These are phyloP conservation scores for Paradendryphiella salina DNA, from an alignment of 2,329 filamentous ascomycete species.

Conservation along the genomic window DNA sequence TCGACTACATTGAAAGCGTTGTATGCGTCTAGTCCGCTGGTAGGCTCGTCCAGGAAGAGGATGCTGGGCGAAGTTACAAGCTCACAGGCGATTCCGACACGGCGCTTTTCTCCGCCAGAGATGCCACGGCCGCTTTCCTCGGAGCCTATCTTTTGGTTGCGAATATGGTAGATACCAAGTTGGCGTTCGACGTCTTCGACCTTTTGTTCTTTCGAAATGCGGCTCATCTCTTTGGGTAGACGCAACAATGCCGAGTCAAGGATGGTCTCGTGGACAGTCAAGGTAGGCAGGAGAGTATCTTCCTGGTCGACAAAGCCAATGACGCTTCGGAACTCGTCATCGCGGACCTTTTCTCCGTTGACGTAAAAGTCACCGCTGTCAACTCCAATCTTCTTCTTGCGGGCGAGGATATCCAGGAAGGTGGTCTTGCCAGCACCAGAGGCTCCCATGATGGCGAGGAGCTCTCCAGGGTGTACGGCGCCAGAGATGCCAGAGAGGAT, in stretches of 20 bases:
- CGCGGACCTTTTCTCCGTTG: slow-evolving; percentile 86
- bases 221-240: slow-evolving; percentile 89
- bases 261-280: slow-evolving; percentile 98
- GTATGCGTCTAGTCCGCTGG: slow-evolving; percentile 91
- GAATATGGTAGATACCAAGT: slow-evolving; percentile 90
- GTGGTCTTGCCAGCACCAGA: slow-evolving; percentile 97
- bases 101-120: slow-evolving; percentile 93
- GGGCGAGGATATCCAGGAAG: slow-evolving; percentile 91
- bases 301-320: slow-evolving; percentile 98
- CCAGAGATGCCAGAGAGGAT: slow-evolving; percentile 82
- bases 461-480: slow-evolving; percentile 89
- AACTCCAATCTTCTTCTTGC: slow-evolving; percentile 91
- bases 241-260: slow-evolving; percentile 89
- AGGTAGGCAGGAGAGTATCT: slow-evolving; percentile 91
- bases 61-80: slow-evolving; percentile 97
- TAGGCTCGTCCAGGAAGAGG: slow-evolving; percentile 94
- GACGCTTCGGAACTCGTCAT: slow-evolving; percentile 85
- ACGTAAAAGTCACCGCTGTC: slow-evolving; percentile 83
- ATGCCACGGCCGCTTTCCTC: slow-evolving; percentile 95
- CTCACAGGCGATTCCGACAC: slow-evolving; percentile 96
- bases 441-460: slow-evolving; percentile 97
- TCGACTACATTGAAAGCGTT: slow-evolving; percentile 99
- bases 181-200: slow-evolving; percentile 94
- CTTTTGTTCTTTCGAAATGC: slow-evolving; percentile 82
- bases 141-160: slow-evolving; percentile 91